These are phyloP conservation scores for Bondarzewia mesenterica DNA, from an alignment of 1,284 basidiomycete species.

Conservation along the genomic window DNA sequence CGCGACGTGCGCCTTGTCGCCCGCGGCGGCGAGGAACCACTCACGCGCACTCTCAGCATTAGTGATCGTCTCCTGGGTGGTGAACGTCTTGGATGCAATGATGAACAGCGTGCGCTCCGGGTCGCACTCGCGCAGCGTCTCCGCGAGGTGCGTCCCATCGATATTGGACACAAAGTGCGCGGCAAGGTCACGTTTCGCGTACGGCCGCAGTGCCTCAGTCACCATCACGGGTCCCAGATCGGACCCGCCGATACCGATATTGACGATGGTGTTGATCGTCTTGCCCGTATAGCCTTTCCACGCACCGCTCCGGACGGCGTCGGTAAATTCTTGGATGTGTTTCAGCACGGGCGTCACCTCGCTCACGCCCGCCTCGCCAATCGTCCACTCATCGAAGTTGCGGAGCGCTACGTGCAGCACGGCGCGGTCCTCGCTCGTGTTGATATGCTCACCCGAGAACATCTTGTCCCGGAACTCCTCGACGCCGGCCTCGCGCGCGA, in stretches of 20 bases:
- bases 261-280: slow-evolving; percentile 89
- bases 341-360: slow-evolving; percentile 81
- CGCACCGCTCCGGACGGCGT: slow-evolving; percentile 75
- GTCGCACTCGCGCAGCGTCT: slow-evolving; percentile 77
- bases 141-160: slow-evolving; percentile 95
- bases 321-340: slow-evolving; percentile 90
- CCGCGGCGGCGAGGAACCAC: slow-evolving; percentile 85
- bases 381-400: slow-evolving; percentile 73
- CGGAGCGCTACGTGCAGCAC: slow-evolving; percentile 94
- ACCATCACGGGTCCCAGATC: slow-evolving; percentile 99
- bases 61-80: slow-evolving; percentile 98
- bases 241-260: slow-evolving; percentile 98
- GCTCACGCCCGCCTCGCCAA: slow-evolving; percentile 74
- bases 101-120: slow-evolving; percentile 96
- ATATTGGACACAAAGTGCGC: slow-evolving; percentile 96
- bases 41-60: slow-evolving; percentile 91
- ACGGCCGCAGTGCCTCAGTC: slow-evolving; percentile 92
- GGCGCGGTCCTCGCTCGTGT: slow-evolving; percentile 94
- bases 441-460: slow-evolving; percentile 96
- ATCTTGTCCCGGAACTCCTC: slow-evolving; percentile 86
- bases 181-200: slow-evolving; percentile 83
- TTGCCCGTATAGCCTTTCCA: slow-evolving; percentile 99
- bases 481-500: slow-evolving; percentile 83
- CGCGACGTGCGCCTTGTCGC: slow-evolving; percentile 81
- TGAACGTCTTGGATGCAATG: slow-evolving; percentile 97